Evolutionary conservation across 371 early-diverging fungal genomes (phyloP).

Genomic region (Phascolomyces articulosus): DNA sequence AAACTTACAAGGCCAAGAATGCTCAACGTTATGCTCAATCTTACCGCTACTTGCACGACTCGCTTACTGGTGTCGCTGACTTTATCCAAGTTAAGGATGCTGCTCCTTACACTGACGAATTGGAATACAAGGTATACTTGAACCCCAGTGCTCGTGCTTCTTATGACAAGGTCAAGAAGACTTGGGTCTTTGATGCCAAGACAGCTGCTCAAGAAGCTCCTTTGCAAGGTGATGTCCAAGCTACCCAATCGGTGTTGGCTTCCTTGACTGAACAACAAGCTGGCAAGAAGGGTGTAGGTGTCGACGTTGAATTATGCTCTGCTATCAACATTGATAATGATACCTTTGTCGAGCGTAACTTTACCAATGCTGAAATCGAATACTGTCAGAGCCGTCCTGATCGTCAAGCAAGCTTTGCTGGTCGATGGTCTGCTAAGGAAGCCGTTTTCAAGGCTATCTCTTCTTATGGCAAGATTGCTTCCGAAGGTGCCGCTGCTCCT

Average conservation of each 20-base stretch:
- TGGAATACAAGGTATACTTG: slow-evolving; percentile 87
- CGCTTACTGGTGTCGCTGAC: slow-evolving; percentile 82
- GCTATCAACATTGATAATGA: slow-evolving; percentile 83
- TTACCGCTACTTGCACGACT: slow-evolving; percentile 94
- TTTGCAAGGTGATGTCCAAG: slow-evolving; percentile 54
- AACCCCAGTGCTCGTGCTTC: slow-evolving; percentile 90
- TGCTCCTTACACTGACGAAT: slow-evolving; percentile 89
- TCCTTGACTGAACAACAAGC: slow-evolving; percentile 59
- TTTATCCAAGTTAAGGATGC: slow-evolving; percentile 90
- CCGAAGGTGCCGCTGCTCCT: slow-evolving; percentile 86
- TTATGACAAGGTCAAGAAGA: slow-evolving; percentile 73
- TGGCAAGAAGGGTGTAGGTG: slow-evolving; percentile 80
- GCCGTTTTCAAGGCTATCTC: slow-evolving; percentile 95
- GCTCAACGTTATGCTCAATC: slow-evolving; percentile 79
- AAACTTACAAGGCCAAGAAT: slow-evolving; percentile 73
- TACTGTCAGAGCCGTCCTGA: slow-evolving; percentile 83
- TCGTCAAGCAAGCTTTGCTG: slow-evolving; percentile 88
- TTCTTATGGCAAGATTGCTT: slow-evolving; percentile 72
- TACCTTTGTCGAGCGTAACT: slow-evolving; percentile 92
- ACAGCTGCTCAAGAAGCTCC: slow-evolving; percentile 37
- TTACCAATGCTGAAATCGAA: slow-evolving; percentile 76
- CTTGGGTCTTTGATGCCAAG: slow-evolving; percentile 76
- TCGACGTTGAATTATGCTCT: slow-evolving; percentile 90
- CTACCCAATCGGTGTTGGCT: slow-evolving; percentile 66
- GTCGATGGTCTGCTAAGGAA: slow-evolving; percentile 97